Base-by-base conservation (phyloP, 768 basidiomycete species). In the Lactifluus piperatus region DNA sequence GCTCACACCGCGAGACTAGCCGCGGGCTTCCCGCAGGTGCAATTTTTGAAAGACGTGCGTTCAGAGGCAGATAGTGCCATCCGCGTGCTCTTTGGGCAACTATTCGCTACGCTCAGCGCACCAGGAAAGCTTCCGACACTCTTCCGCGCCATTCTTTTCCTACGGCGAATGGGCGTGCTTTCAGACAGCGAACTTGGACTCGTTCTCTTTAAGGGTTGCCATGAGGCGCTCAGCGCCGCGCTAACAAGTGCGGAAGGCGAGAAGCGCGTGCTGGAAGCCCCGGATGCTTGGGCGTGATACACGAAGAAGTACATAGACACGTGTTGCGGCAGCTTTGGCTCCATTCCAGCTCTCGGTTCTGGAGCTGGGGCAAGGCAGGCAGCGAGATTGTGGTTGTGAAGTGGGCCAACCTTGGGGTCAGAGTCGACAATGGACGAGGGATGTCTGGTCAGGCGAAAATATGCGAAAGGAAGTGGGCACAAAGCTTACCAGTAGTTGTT, bases 131-230 rank as follows among this genome's bases (percentile, higher is more conserved):
- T 95, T 0, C 94, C 94, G 14, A 84, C 85, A 0, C 77, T 95
- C 26, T 93, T 91, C 83, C 94, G 94, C 70, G 84, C 92, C 3
- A 82, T 94, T 43, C 86, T 83, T 55, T 94, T 93, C 72, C 77
- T 97, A 27, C 80, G 93, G 27, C 83, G 85, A 66, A 88, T 94
- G 86, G 81, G 82, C 47, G 83, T 82, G 9, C 79, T 89, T 67
- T 71, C 71, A 14, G 86, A 91, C 64, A 74, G 74, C 41, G 85
- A 91, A 67, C 82, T 97, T n/a, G 89, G 89, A 0, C 74, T 94
- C 32, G 84, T 88, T 0, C 97, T 95, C 68, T 79, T 95, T 46
- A 80, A 83, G 1, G 86, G 89, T 6, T 78, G 89, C 29, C 79
- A 84, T 57, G 75, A 77, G 14, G 84, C 84, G 66, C 79, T 89